phyloP scores from a whole-genome alignment of 179 eudicot species.

The Heliamphora pulchella region DNA sequence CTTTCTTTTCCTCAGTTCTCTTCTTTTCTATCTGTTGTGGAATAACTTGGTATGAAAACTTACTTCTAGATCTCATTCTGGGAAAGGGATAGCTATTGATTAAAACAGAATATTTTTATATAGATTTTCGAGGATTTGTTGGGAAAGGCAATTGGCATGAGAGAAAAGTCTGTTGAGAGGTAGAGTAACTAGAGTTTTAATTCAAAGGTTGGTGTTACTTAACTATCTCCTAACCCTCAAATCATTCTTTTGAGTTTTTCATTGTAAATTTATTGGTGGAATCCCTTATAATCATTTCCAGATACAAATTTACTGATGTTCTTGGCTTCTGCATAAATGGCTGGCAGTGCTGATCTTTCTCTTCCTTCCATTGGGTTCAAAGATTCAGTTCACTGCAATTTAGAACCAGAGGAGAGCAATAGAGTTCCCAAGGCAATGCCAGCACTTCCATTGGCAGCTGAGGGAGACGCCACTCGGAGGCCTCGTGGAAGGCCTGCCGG shows the following conservation, averaged over 20 bases:
- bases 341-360: conserved; percentile 12
- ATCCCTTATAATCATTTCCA: conserved; percentile 7
- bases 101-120: not conserved
- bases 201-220: conserved; percentile 18
- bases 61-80: not conserved
- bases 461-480: conserved; percentile 15
- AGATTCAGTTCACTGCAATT: not conserved
- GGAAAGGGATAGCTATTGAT: not conserved
- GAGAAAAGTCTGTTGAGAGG: conserved; percentile 24
- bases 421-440: conserved; percentile 3
- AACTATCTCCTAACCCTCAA: conserved; percentile 24
- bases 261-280: conserved; percentile 7
- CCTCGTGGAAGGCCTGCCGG: conserved; percentile 27
- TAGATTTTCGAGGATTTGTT: conserved; percentile 17
- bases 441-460: not conserved
- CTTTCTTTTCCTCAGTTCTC: too few species aligned
- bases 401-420: not conserved
- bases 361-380: not conserved
- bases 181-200: conserved; percentile 13
- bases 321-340: conserved; percentile 5
- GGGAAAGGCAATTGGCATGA: conserved; percentile 33
- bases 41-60: not conserved
- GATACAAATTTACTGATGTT: not conserved
- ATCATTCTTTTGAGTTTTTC: conserved; percentile 11
- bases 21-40: not conserved